phyloP scores from a whole-genome alignment of 1,284 basidiomycete genomes.

The Gymnopus androsaceus region DNA sequence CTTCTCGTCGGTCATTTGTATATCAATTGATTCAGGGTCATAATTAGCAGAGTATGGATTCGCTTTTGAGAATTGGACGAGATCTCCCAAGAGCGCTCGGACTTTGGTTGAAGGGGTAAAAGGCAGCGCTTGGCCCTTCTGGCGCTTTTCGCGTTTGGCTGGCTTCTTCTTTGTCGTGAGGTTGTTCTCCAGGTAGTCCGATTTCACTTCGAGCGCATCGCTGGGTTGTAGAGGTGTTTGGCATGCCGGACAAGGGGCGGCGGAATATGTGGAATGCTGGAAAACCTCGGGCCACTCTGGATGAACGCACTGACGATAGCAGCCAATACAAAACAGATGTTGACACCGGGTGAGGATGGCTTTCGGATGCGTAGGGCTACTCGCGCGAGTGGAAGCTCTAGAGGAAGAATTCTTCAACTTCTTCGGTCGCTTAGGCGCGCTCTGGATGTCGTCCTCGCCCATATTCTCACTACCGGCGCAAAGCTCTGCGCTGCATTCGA shows the following conservation, averaged over 20 bases:
- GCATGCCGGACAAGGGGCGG: conserved; percentile 75
- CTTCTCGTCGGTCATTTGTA: conserved; percentile 72
- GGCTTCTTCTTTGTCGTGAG: conserved; percentile 59
- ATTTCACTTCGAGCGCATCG: conserved; percentile 79
- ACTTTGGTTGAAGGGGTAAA: conserved; percentile 86
- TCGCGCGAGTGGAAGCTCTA: conserved; percentile 68
- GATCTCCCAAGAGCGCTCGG: conserved; percentile 73
- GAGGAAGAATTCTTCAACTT: conserved; percentile 60
- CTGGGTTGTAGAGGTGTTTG: conserved; percentile 58
- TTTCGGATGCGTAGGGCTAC: conserved; percentile 58
- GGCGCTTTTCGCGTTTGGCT: conserved; percentile 69
- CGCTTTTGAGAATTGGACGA: conserved; percentile 72
- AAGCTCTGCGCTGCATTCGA: conserved; percentile 83
- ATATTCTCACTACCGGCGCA: conserved; percentile 47
- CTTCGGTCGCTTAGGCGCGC: conserved; percentile 60
- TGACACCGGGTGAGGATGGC: conserved; percentile 89
- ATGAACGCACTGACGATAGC: conserved; percentile 77
- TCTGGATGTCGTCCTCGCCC: conserved; percentile 53
- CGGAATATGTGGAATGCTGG: conserved; percentile 40
- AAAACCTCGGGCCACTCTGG: conserved; percentile 78
- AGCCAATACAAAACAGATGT: conserved; percentile 86
- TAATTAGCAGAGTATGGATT: conserved; percentile 89
- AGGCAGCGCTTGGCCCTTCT: conserved; percentile 60
- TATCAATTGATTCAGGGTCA: conserved; percentile 68
- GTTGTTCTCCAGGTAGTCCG: conserved; percentile 41